Conservation (phyloP, 805 yeast species). For the Ogataea polymorpha region DNA sequence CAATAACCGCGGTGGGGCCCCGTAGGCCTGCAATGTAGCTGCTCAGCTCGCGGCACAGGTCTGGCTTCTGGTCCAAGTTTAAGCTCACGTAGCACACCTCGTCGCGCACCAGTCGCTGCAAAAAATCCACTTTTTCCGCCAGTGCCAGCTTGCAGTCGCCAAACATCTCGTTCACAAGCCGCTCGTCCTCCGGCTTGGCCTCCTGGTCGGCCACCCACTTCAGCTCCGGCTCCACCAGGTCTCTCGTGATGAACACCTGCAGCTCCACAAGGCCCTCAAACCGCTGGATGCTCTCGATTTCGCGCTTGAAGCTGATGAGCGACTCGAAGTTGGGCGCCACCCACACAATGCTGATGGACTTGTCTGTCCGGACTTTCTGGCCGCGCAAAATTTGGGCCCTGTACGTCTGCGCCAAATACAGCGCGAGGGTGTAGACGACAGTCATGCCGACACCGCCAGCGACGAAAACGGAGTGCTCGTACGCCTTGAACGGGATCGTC, state of each 20-base stretch:
- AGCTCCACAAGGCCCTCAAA: slow-evolving; percentile 26
- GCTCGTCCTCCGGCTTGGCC: background rate
- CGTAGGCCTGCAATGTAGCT: slow-evolving; percentile 16
- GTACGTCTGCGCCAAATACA: slow-evolving; percentile 35
- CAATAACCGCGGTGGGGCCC: slow-evolving; percentile 32
- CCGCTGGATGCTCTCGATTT: slow-evolving; percentile 24
- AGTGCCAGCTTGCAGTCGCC: slow-evolving; percentile 5
- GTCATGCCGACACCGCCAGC: slow-evolving; percentile 71
- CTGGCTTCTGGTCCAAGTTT: slow-evolving; percentile 27
- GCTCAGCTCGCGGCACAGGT: slow-evolving; percentile 22
- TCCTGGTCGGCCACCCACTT: slow-evolving; percentile 3
- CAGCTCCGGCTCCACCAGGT: slow-evolving; percentile 20
- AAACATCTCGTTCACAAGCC: too few relatives aligned
- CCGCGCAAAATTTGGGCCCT: slow-evolving; percentile 29
- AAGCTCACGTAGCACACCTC: slow-evolving; percentile 21
- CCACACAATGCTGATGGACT: slow-evolving; percentile 30
- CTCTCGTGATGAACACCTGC: slow-evolving; percentile 30
- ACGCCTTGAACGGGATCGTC: slow-evolving; percentile 44
- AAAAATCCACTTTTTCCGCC: slow-evolving; percentile 13
- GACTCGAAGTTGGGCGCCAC: slow-evolving; percentile 32
- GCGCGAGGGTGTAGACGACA: slow-evolving; percentile 48
- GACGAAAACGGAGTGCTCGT: slow-evolving; percentile 45
- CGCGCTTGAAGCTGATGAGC: slow-evolving; percentile 28
- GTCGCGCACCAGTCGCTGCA: slow-evolving; percentile 18
- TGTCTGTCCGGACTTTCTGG: slow-evolving; percentile 17